Conservation (phyloP, 1,284 basidiomycete species). For the Ustilago hordei region DNA sequence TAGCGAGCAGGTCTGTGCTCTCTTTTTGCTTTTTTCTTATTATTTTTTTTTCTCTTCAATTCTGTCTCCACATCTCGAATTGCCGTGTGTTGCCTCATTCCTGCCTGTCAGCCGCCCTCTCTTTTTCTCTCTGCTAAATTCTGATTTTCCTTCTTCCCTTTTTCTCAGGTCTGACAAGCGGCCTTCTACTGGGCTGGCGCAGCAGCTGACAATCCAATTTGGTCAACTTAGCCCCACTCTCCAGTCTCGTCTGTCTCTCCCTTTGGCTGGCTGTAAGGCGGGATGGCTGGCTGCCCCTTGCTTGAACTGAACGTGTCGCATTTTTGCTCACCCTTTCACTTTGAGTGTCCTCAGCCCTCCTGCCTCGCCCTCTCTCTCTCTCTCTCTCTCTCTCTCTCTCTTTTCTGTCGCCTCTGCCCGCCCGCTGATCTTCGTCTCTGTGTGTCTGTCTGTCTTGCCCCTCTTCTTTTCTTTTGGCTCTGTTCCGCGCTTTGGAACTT, state of each 20-base stretch:
- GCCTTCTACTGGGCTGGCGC: background rate
- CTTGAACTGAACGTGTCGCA: slow-evolving; percentile 8
- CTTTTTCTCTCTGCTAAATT: background rate
- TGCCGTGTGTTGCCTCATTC: slow-evolving; percentile 3
- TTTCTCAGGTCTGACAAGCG: background rate
- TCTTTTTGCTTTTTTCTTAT: background rate
- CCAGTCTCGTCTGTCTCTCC: background rate
- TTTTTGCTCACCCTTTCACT: slow-evolving; percentile 2
- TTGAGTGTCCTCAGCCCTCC: background rate
- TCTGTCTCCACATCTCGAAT: background rate
- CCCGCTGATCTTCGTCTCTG: slow-evolving; percentile 8
- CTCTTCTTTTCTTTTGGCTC: background rate
- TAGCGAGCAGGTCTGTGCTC: slow-evolving; percentile 3
- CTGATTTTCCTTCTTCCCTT: background rate
- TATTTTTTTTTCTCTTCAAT: background rate
- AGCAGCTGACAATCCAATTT: background rate
- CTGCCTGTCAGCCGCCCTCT: background rate
- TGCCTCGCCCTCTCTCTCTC: background rate
- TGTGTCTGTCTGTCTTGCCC: background rate
- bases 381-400: background rate
- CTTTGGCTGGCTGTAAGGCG: background rate
- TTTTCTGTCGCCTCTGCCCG: background rate
- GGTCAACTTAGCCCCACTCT: background rate
- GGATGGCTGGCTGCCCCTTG: background rate
- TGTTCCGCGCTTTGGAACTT: slow-evolving; percentile 1